Conservation (phyloP, 1,284 basidiomycete genomes). For the Boletus hoseneyae region DNA sequence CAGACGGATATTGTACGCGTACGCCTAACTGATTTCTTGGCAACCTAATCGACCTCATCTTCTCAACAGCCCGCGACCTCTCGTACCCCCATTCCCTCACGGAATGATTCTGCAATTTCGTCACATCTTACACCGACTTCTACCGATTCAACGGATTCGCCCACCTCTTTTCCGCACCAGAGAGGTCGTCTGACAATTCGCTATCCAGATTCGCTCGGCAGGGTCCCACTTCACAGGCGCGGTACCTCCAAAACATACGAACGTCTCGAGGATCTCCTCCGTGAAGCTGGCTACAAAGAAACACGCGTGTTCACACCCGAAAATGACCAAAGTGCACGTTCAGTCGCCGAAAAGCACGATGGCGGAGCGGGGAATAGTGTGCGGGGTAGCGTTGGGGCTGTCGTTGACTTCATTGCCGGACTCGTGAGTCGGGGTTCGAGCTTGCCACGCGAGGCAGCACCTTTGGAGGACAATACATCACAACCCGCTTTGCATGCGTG, state of each 20-base stretch:
- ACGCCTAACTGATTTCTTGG: not conserved
- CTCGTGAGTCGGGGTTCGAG: constrained; percentile 41
- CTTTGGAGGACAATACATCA: constrained; percentile 6
- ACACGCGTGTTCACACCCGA: constrained; percentile 85
- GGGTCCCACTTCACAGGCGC: constrained; percentile 67
- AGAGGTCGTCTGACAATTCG: constrained; percentile 37
- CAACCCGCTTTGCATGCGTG: constrained; percentile 16
- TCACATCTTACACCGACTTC: constrained; percentile 15
- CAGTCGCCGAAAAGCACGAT: constrained; percentile 31
- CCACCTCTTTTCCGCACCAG: constrained; percentile 39
- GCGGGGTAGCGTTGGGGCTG: constrained; percentile 47
- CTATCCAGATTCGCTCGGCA: constrained; percentile 55
- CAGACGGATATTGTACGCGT: constrained; percentile 22
- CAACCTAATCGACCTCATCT: constrained; percentile 14
- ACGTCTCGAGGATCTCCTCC: constrained; percentile 75
- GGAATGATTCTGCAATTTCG: constrained; percentile 9
- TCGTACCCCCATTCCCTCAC: constrained; percentile 6
- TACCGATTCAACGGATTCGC: constrained; percentile 1
- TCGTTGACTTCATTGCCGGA: constrained; percentile 59
- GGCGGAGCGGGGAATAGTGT: constrained; percentile 22
- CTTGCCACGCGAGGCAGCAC: constrained; percentile 15
- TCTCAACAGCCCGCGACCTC: constrained; percentile 14
- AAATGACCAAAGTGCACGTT: constrained; percentile 47
- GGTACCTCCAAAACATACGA: constrained; percentile 79
- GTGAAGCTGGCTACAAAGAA: constrained; percentile 86